Conservation (phyloP, 192 early-diverging fungal genomes). For the Rhizophagus sp. region DNA sequence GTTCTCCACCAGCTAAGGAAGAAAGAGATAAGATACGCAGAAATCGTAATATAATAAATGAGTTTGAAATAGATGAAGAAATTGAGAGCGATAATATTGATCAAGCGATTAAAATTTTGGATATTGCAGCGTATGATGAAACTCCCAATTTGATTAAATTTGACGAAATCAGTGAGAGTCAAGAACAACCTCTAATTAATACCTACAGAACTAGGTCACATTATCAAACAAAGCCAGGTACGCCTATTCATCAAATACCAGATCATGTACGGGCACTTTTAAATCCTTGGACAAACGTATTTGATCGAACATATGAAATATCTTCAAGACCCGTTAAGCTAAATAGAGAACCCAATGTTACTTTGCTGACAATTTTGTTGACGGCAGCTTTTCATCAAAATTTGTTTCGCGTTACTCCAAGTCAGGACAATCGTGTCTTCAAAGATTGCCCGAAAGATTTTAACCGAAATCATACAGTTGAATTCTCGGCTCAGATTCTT, state of each 20-base stretch:
- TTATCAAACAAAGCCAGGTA: not conserved
- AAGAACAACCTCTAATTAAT: not conserved
- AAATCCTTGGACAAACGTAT: constrained; percentile 33
- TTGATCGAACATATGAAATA: constrained; percentile 32
- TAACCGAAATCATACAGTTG: constrained; percentile 29
- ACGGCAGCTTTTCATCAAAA: constrained; percentile 34
- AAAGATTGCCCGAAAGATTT: constrained; percentile 19
- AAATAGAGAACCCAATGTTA: constrained; percentile 24
- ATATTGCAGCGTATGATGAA: not conserved
- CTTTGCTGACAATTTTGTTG: constrained; percentile 20
- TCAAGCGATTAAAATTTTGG: not conserved
- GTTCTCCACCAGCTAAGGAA: constrained; percentile 20
- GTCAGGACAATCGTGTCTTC: constrained; percentile 5
- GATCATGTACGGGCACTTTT: not conserved
- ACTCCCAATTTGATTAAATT: not conserved
- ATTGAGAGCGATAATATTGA: not conserved
- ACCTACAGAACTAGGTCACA: not conserved
- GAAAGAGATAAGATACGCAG: constrained; percentile 33
- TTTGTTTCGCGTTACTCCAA: constrained; percentile 12
- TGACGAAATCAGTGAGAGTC: not conserved
- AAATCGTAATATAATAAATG: constrained; percentile 7
- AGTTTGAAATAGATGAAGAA: not conserved
- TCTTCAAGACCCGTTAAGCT: constrained; percentile 6
- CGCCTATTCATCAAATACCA: constrained; percentile 5
- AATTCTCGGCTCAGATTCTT: constrained; percentile 21